These are phyloP conservation scores for Coniella lustricola DNA, from an alignment of 2,329 filamentous ascomycete genomes.

Conservation along the genomic window DNA sequence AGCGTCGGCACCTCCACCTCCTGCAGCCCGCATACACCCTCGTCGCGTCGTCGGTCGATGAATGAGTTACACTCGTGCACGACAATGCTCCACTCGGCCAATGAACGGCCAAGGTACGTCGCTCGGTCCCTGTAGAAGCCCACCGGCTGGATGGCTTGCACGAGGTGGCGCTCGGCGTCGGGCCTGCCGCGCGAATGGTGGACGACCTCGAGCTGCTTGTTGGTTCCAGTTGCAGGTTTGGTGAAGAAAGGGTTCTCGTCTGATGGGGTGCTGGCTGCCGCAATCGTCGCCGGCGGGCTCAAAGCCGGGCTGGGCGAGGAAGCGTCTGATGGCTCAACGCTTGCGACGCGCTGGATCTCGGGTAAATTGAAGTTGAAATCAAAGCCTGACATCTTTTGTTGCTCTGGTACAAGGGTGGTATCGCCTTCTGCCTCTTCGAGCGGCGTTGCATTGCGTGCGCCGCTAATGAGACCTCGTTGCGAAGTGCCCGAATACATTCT, in stretches of 20 bases:
- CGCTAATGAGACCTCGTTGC: conserved; percentile 40
- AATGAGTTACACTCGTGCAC: conserved; percentile 77
- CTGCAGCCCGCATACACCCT: conserved; percentile 59
- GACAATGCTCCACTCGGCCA: conserved; percentile 72
- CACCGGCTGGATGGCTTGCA: conserved; percentile 39
- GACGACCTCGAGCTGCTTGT: not conserved
- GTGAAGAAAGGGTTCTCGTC: not conserved
- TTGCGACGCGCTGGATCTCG: conserved; percentile 17
- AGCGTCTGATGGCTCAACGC: conserved; percentile 13
- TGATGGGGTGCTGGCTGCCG: no score
- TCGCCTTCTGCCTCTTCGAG: conserved; percentile 14
- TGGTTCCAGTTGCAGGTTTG: not conserved
- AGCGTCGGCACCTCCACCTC: conserved; percentile 64
- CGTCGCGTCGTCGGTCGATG: conserved; percentile 65
- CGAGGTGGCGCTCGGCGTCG: conserved; percentile 25
- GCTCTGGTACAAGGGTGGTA: conserved; percentile 14
- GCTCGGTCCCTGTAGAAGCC: conserved; percentile 39
- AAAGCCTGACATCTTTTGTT: conserved; percentile 11
- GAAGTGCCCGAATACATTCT: conserved; percentile 41
- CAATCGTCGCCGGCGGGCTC: not conserved
- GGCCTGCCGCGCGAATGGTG: conserved; percentile 4
- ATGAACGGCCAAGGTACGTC: conserved; percentile 62
- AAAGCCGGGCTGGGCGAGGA: conserved; percentile 12
- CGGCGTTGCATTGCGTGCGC: conserved; percentile 43
- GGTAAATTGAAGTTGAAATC: conserved; percentile 17